phyloP scores from a whole-genome alignment of 129 eudicot genomes.

The Flaveria linearis region DNA sequence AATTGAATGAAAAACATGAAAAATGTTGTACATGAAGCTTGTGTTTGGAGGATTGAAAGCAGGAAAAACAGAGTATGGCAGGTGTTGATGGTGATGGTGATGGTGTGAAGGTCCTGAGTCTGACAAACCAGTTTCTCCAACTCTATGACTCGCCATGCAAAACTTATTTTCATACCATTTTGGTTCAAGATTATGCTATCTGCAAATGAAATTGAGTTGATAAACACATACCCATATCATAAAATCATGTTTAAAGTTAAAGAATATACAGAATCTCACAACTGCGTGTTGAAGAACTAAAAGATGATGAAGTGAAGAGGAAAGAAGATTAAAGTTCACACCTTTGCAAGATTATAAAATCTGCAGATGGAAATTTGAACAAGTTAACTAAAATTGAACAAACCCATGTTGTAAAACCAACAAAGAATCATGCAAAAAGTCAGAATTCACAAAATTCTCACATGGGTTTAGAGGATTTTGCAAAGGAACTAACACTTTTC shows the following conservation, averaged over 20 bases:
- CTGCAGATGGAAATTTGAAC: neutral
- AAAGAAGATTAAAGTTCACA: neutral
- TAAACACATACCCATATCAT: slow-evolving; percentile 25
- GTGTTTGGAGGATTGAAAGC: slow-evolving; percentile 51
- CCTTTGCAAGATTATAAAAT: slow-evolving; percentile 1
- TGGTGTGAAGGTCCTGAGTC: slow-evolving; percentile 52
- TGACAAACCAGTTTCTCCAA: slow-evolving; percentile 65
- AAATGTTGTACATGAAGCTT: slow-evolving; percentile 62
- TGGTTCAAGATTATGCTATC: slow-evolving; percentile 31
- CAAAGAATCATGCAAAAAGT: neutral
- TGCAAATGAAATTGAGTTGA: slow-evolving; percentile 12
- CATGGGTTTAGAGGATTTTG: neutral
- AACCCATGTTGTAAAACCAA: neutral
- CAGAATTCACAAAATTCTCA: slow-evolving; percentile 4
- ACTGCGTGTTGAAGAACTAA: slow-evolving; percentile 21
- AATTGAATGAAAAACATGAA: neutral
- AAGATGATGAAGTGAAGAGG: slow-evolving; percentile 16
- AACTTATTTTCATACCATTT: slow-evolving; percentile 44
- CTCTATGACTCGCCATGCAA: slow-evolving; percentile 92
- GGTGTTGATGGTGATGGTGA: slow-evolving; percentile 51
- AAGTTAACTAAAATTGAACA: neutral
- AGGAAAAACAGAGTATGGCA: slow-evolving; percentile 65
- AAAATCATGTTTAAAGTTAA: neutral
- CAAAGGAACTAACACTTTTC: neutral
- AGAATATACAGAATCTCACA: neutral